A percentile compares a stretch with the other conserved stretches of the same genome.
phyloP scores from a whole-genome alignment of 2,329 filamentous ascomycete genomes.

The Blastomyces emzantsi region DNA sequence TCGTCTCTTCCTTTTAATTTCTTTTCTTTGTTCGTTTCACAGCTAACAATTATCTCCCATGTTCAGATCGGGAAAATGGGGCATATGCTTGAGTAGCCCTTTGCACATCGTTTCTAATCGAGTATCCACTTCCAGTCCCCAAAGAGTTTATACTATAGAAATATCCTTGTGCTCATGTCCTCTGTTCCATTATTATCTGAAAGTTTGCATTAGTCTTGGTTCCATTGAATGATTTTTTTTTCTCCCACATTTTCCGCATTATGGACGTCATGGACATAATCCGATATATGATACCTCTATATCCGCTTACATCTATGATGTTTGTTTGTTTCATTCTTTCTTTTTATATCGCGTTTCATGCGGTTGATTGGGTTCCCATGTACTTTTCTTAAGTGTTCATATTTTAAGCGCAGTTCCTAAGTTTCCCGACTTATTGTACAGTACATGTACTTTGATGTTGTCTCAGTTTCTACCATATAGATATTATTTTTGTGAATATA shows the following conservation, averaged over 20 bases:
- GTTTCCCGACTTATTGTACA: background rate
- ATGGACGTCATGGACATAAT: no score
- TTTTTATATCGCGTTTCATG: background rate
- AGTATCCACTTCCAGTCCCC: background rate
- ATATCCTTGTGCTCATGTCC: background rate
- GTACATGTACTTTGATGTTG: background rate
- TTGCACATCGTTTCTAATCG: background rate
- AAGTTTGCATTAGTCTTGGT: background rate
- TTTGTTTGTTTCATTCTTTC: background rate
- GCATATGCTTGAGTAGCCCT: slow-evolving; percentile 51
- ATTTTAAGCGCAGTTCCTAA: background rate
- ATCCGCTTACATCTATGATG: background rate
- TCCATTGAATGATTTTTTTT: background rate
- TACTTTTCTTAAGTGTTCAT: background rate
- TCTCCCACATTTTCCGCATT: background rate
- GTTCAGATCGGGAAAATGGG: slow-evolving; percentile 77
- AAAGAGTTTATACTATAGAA: background rate
- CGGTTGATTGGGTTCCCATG: background rate
- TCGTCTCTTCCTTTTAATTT: slow-evolving; percentile 10
- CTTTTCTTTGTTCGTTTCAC: background rate
- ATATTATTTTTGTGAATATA: no score
- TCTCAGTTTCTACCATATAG: background rate
- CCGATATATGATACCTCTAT: background rate
- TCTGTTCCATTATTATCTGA: background rate
- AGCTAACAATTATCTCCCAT: slow-evolving; percentile 5